Evolutionary conservation across 306 rosid genomes (phyloP), one percentile per base, ranked within the genome.

Genomic region (Sindora glabra): DNA sequence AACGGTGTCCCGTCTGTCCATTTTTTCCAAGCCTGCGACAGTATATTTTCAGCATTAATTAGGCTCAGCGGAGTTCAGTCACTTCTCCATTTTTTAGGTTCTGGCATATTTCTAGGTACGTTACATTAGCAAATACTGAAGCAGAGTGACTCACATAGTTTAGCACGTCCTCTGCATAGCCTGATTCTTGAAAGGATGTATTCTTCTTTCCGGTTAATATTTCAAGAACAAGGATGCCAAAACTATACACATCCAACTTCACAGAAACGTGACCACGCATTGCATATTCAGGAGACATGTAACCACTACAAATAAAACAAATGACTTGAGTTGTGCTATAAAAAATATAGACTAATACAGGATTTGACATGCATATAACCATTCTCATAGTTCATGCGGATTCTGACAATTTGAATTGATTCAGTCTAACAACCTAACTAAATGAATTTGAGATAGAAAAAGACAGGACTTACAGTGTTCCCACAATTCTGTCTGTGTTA

Each of bases 1-100:
- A 76, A 10, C 3, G 76, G 56, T 1, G 32, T 80, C 60, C 72
- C 39, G 5, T 50, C 44, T 8, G 7, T 57, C 86, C 86, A 80
- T 44, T 68, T 64, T 36, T 10, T 61, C 86, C 86, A 76, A 2
- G 77, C 82, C 82, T 70, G 30, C 67, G 64, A 57, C 29, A 8
- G 24, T 30, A 21, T n/a, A 22, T 19, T 17, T 23, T 50, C 13
- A 68, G 34, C 8, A 29, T 29, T 9, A 5, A 29, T 29, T 29
- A 29, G 34, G 5, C 8, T 9, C 34, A 29, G 8, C 3, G 34
- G 34, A 4, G 34, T 29, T 29, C 8, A 9, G 34, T 9, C 34
- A 4, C 34, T 29, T 9, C 34, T 4, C 8, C 8, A n/a, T n/a
- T n/a, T n/a, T n/a, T n/a, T n/a, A n/a, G n/a, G n/a, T n/a, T n/a